phyloP scores from a whole-genome alignment of 1,139 yeast species.

The Suhomyces terraborum region DNA sequence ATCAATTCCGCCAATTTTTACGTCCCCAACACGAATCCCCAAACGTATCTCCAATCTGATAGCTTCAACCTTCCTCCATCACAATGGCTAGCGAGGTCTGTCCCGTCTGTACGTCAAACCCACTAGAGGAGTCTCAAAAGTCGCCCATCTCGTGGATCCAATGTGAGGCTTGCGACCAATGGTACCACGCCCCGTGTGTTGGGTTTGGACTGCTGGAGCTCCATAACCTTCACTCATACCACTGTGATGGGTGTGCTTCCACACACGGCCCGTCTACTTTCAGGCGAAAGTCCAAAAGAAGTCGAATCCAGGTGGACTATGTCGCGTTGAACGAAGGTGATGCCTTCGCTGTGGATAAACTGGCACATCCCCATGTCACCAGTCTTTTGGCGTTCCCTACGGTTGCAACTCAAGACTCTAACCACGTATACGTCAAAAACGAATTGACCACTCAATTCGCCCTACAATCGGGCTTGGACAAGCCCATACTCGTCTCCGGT shows the following conservation, averaged over 20 bases:
- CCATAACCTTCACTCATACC: slow-evolving; percentile 49
- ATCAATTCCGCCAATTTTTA: too few species aligned
- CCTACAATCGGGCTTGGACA: slow-evolving; percentile 22
- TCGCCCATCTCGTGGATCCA: slow-evolving; percentile 53
- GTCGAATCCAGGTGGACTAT: slow-evolving; percentile 63
- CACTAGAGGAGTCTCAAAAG: slow-evolving; percentile 19
- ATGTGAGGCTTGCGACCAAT: slow-evolving; percentile 59
- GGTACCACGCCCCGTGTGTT: slow-evolving; percentile 65
- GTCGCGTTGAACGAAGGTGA: slow-evolving; percentile 81
- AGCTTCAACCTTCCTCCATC: not conserved
- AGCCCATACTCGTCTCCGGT: slow-evolving; percentile 38
- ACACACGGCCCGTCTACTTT: slow-evolving; percentile 54
- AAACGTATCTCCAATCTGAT: not conserved
- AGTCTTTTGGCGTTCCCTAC: slow-evolving; percentile 31
- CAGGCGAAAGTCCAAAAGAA: slow-evolving; percentile 59
- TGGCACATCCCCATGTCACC: slow-evolving; percentile 63
- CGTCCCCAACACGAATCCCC: too few species aligned
- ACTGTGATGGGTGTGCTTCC: slow-evolving; percentile 52
- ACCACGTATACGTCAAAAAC: slow-evolving; percentile 5
- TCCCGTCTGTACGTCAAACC: slow-evolving; percentile 25
- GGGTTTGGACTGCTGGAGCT: slow-evolving; percentile 39
- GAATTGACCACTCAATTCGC: slow-evolving; percentile 41
- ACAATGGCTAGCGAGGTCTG: slow-evolving; percentile 21
- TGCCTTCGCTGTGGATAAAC: slow-evolving; percentile 54
- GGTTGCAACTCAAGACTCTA: slow-evolving; percentile 15